phyloP scores from a whole-genome alignment of 2,329 filamentous ascomycete species.

The Alternaria novae-zelandiae region DNA sequence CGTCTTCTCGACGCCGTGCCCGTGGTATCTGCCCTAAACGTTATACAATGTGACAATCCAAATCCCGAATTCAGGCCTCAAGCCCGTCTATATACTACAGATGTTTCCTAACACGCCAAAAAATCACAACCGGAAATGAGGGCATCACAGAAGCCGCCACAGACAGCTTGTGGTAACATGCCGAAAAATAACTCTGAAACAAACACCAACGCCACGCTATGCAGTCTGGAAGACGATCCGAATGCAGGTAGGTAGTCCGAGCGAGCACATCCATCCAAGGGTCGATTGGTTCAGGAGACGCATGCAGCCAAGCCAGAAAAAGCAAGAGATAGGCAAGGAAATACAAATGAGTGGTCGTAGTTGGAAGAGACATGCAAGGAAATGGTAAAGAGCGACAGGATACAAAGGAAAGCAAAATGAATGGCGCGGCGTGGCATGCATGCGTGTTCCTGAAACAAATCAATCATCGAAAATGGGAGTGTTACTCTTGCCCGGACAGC shows the following conservation, averaged over 20 bases:
- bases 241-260: constrained; percentile 4
- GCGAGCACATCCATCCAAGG: neutral
- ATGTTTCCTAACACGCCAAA: constrained; percentile 1
- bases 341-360: constrained; percentile 14
- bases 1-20: constrained; percentile 1
- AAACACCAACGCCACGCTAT: constrained; percentile 37
- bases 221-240: constrained; percentile 12
- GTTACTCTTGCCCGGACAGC: constrained; percentile 29
- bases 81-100: constrained; percentile 9
- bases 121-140: constrained; percentile 18
- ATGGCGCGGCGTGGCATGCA: constrained; percentile 42
- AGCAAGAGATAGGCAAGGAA: constrained; percentile 15
- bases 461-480: constrained; percentile 22
- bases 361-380: constrained; percentile 33
- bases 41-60: constrained; percentile 6
- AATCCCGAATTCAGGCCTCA: neutral
- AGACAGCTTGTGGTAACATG: constrained; percentile 33
- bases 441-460: constrained; percentile 22
- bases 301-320: constrained; percentile 30
- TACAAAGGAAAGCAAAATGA: constrained; percentile 48
- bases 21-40: constrained; percentile 10
- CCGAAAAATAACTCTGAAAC: constrained; percentile 20
- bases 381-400: constrained; percentile 39
- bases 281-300: constrained; percentile 11
- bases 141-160: constrained; percentile 25